Evolutionary conservation across 169 alveolate genomes (phyloP).

Genomic region (Eimeria praecox): DNA sequence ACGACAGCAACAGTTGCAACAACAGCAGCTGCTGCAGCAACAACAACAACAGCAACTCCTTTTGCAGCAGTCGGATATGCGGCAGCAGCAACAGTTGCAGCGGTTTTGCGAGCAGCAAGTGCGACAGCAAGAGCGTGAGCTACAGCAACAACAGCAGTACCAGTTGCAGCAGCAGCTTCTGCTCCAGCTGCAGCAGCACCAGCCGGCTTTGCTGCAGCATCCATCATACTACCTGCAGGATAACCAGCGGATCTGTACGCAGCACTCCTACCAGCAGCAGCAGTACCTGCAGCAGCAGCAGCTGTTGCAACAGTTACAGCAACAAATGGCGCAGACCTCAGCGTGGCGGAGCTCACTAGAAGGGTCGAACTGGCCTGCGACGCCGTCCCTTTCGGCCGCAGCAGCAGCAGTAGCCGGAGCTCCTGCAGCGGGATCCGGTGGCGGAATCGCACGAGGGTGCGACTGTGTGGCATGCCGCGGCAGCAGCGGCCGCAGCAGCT

Average conservation of each 20-base stretch:
- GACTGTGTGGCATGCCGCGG: constrained; percentile 60
- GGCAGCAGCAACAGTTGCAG: constrained; percentile 2
- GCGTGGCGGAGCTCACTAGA: background rate
- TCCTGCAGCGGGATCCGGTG: constrained; percentile 17
- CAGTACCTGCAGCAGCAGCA: constrained; percentile 7
- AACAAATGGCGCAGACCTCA: background rate
- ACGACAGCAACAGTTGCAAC: background rate
- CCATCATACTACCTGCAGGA: constrained; percentile 17
- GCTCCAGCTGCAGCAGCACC: constrained; percentile 29
- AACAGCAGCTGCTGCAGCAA: constrained; percentile 10
- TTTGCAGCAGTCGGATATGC: constrained; percentile 47
- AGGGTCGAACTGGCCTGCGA: constrained; percentile 6
- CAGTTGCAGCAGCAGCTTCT: constrained; percentile 21
- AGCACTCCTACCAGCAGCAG: constrained; percentile 30
- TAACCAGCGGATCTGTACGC: constrained; percentile 14
- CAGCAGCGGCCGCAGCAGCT: constrained; percentile 64
- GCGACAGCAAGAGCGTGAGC: background rate
- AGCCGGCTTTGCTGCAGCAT: constrained; percentile 21
- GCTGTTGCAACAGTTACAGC: constrained; percentile 17
- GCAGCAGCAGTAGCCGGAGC: constrained; percentile 1
- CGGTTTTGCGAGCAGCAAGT: background rate
- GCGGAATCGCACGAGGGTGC: background rate
- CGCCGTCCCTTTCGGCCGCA: constrained; percentile 1
- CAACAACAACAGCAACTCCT: constrained; percentile 54
- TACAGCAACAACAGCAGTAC: constrained; percentile 60